Evolutionary conservation across 2,329 filamentous ascomycete species (phyloP).

Genomic region (Xylaria sp.): DNA sequence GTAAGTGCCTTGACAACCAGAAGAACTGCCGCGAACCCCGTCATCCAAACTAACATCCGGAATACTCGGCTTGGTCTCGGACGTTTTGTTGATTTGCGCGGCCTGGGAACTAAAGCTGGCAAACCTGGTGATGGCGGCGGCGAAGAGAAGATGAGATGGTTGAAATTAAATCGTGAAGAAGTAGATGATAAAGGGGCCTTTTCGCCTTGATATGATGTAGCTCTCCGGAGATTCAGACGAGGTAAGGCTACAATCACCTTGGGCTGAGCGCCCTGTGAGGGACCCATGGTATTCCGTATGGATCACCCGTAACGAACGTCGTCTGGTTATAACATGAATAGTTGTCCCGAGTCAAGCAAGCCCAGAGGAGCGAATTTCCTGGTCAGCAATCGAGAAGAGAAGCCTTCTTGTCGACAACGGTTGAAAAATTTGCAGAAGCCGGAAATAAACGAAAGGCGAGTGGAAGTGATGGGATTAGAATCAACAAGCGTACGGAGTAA

Average conservation of each 20-base stretch:
- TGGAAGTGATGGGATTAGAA: background rate
- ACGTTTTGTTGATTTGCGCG: constrained; percentile 55
- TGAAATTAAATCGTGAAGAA: constrained; percentile 60
- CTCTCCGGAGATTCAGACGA: constrained; percentile 53
- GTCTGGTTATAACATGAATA: background rate
- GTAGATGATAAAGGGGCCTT: constrained; percentile 52
- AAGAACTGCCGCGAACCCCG: constrained; percentile 45
- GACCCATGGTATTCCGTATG: constrained; percentile 37
- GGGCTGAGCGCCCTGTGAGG: constrained; percentile 40
- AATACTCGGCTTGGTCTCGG: constrained; percentile 54
- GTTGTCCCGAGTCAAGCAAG: background rate
- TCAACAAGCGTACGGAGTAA: constrained; percentile 11
- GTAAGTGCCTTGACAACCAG: constrained; percentile 42
- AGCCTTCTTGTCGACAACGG: background rate
- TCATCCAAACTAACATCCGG: constrained; percentile 50
- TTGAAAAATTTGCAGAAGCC: constrained; percentile 20
- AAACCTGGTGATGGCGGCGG: constrained; percentile 67
- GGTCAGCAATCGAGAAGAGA: background rate
- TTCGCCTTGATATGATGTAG: constrained; percentile 53
- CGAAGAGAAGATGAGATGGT: constrained; percentile 57
- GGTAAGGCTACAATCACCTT: constrained; percentile 51
- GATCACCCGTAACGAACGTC: constrained; percentile 35
- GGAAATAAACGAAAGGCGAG: constrained; percentile 3
- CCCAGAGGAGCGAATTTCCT: background rate
- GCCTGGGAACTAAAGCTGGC: constrained; percentile 60